phyloP scores from a whole-genome alignment of 1,139 yeast genomes.

The Yamadazyma spencermartinsiae region DNA sequence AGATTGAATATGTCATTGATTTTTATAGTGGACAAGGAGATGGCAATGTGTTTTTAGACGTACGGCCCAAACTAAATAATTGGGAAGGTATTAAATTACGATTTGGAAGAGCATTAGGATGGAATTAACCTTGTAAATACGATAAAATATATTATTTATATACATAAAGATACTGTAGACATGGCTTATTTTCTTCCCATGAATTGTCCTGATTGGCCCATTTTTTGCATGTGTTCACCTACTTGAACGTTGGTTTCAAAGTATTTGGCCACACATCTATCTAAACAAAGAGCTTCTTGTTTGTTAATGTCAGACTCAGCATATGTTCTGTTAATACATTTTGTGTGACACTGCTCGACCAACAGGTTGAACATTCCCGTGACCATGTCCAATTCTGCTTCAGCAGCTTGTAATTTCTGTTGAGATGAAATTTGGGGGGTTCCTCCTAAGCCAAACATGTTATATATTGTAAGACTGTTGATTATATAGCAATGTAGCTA shows the following conservation, averaged over 20 bases:
- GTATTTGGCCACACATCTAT: slow-evolving; percentile 96
- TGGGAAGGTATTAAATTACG: slow-evolving; percentile 80
- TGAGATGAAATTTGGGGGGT: slow-evolving; percentile 72
- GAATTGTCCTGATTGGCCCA: slow-evolving; percentile 60
- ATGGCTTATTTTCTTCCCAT: slow-evolving; percentile 44
- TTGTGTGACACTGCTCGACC: slow-evolving; percentile 81
- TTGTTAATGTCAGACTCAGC: slow-evolving; percentile 76
- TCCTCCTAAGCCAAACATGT: slow-evolving; percentile 82
- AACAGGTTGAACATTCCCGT: slow-evolving; percentile 94
- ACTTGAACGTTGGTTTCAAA: slow-evolving; percentile 95
- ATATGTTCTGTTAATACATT: slow-evolving; percentile 74
- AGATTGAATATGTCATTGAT: slow-evolving; percentile 89
- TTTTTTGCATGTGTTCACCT: slow-evolving; percentile 84
- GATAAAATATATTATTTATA: too few relatives aligned
- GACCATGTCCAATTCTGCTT: slow-evolving; percentile 95
- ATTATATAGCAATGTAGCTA: background rate
- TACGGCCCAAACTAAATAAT: slow-evolving; percentile 82
- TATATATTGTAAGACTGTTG: slow-evolving; percentile 2
- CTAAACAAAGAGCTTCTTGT: slow-evolving; percentile 88
- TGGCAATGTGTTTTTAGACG: slow-evolving; percentile 80
- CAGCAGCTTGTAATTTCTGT: slow-evolving; percentile 71
- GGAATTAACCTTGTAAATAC: slow-evolving; percentile 10
- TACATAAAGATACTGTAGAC: background rate
- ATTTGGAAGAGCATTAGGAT: slow-evolving; percentile 57
- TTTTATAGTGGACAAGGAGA: slow-evolving; percentile 69